Evolutionary conservation across 2,329 filamentous ascomycete species (phyloP).

Genomic region (Pseudocercospora macadamiae): DNA sequence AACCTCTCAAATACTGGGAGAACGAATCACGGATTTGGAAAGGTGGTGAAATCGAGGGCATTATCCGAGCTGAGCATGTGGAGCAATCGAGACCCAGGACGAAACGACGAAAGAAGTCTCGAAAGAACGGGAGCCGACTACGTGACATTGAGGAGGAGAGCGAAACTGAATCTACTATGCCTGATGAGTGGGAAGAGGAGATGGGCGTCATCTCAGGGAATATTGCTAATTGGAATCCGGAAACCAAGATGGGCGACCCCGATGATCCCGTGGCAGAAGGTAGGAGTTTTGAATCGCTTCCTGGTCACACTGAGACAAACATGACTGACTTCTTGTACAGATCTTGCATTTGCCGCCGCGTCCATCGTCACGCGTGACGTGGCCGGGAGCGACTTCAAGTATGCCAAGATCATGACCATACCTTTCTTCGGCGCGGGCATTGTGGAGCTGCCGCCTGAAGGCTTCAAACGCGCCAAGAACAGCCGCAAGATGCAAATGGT

Average conservation of each 20-base stretch:
- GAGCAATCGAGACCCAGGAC: conserved; percentile 35
- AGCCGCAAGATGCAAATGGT: conserved; percentile 95
- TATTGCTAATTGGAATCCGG: conserved; percentile 59
- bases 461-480: conserved; percentile 88
- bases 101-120: conserved; percentile 37
- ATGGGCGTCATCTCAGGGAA: conserved; percentile 66
- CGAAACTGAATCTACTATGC: conserved; percentile 58
- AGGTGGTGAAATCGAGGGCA: conserved; percentile 71
- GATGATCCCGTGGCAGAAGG: conserved; percentile 47
- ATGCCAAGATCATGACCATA: conserved; percentile 82
- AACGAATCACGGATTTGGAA: conserved; percentile 76
- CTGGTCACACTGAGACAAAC: conserved; percentile 8
- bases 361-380: conserved; percentile 62
- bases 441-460: conserved; percentile 81
- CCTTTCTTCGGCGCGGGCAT: conserved; percentile 89
- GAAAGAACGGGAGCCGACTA: conserved; percentile 39
- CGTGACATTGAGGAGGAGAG: conserved; percentile 43
- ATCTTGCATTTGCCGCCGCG: conserved; percentile 62
- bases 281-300: conserved; percentile 30
- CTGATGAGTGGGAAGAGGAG: conserved; percentile 72
- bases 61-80: conserved; percentile 73
- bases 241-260: conserved; percentile 33
- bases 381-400: conserved; percentile 73
- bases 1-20: conserved; percentile 82
- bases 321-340: conserved; percentile 41